These are phyloP conservation scores for Ganoderma sp. DNA, from an alignment of 1,284 basidiomycete species.

Conservation along the genomic window DNA sequence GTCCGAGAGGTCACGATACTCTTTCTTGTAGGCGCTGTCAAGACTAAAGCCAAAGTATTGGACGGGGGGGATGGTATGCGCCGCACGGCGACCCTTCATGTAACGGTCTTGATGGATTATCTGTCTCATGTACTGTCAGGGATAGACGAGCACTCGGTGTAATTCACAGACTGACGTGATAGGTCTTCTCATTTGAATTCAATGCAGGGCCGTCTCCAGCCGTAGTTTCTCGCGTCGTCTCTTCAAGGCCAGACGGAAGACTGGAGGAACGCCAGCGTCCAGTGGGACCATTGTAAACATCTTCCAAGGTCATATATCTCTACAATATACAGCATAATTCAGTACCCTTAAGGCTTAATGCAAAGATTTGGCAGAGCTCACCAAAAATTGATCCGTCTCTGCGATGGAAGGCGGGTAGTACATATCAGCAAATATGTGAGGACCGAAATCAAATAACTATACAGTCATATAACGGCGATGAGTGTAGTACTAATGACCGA, in stretches of 20 bases:
- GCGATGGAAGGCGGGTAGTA: neutral
- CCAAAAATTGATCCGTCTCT: neutral
- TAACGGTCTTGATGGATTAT: neutral
- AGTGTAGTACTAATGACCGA: neutral
- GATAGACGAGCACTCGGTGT: neutral
- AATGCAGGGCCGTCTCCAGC: neutral
- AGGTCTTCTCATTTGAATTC: neutral
- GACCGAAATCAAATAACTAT: neutral
- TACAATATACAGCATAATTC: neutral
- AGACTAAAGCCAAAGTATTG: neutral
- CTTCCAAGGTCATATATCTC: too few relatives aligned
- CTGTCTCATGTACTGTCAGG: neutral
- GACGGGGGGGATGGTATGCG: neutral
- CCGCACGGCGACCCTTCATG: neutral
- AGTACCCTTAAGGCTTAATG: neutral
- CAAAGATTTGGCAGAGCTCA: neutral
- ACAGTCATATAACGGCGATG: neutral
- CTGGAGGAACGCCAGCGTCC: neutral
- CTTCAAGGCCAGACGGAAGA: too few relatives aligned
- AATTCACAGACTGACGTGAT: neutral
- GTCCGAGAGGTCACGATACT: neutral
- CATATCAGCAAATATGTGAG: neutral
- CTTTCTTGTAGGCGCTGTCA: neutral
- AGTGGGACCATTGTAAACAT: neutral
- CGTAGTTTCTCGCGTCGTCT: neutral